Evolutionary conservation across 257 asterid genomes (phyloP).

Genomic region (Leptodermis oblonga): DNA sequence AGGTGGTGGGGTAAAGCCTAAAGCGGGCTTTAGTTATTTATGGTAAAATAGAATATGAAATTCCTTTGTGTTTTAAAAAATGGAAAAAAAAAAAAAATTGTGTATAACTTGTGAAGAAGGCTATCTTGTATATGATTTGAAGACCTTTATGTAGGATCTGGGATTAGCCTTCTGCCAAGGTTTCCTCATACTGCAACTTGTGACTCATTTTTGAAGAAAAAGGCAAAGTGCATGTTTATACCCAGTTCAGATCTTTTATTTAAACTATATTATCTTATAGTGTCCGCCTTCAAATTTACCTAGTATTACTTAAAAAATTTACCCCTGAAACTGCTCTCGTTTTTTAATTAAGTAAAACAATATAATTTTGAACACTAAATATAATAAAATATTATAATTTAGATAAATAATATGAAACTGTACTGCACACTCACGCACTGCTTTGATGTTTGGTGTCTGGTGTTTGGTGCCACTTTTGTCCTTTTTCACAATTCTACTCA

Average conservation of each 20-base stretch:
- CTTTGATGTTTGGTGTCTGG: too few species aligned
- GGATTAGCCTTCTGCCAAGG: neutral
- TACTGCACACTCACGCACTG: too few species aligned
- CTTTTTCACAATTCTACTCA: neutral
- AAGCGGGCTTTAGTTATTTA: neutral
- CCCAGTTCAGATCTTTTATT: neutral
- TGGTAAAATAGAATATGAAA: neutral
- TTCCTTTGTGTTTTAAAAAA: neutral
- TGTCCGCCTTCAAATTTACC: too few species aligned
- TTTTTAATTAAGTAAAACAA: too few species aligned
- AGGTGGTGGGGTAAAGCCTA: too few species aligned
- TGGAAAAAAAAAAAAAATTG: neutral
- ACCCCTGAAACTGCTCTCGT: too few species aligned
- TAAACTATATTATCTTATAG: too few species aligned
- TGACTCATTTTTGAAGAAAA: neutral
- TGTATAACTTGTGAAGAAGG: conserved; percentile 7
- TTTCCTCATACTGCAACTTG: neutral
- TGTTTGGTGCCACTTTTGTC: conserved; percentile 6
- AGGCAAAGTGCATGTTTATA: neutral
- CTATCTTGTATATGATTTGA: neutral
- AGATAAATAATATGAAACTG: too few species aligned
- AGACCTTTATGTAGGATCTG: neutral
- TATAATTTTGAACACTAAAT: too few species aligned
- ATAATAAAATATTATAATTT: too few species aligned
- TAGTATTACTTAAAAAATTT: too few species aligned